Base-by-base conservation (phyloP, 192 early-diverging fungal genomes). In the Backusella mclennaniae region DNA sequence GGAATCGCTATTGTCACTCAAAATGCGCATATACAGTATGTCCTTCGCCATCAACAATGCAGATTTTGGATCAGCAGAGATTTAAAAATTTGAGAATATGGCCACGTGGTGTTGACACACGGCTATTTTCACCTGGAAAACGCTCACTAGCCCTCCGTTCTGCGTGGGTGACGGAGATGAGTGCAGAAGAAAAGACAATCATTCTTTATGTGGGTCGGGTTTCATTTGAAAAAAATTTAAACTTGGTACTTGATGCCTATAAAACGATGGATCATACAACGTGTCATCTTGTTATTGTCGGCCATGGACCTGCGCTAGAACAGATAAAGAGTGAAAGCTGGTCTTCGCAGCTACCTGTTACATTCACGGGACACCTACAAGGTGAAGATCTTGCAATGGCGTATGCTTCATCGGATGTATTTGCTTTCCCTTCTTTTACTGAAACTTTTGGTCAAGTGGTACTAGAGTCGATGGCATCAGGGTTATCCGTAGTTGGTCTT, bases 381-480 rank as follows among this genome's bases (percentile, higher is more conserved):
- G 75, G 77, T 6, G 53, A 9, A 66, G 9, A 73, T 12, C 75
- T 83, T 41, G 81, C 74, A 12, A 69, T 75, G 21, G 81, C 77
- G 7, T 83, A 72, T 76, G 77, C 81, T 14, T 83, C 81, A 4
- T 74, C 81, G 12, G 81, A 82, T 39, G 21, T 82, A n/a, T 82
- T 82, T 76, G 77, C 73, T 7, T 82, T 82, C 41, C 81, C 81
- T 46, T 82, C 81, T 26, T 52, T 52, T 39, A 82, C 81, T 12
- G 81, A 82, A 73, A 82, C 81, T n/a, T 82, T 82, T 73, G 81
- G 81, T 42, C 81, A 82, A 56, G 81, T 82, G 1, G 77, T 82
- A 11, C 49, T 82, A 8, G 81, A 82, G 36, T 69, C 77, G 23
- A 78, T 82, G 77, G 53, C 76, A 36, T 82, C 81, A 17, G 81